Percentiles rank a stretch among this genome's conserved stretches.
These are phyloP conservation scores for Solanum microdontum DNA, from an alignment of 257 asterid genomes.

Conservation along the genomic window DNA sequence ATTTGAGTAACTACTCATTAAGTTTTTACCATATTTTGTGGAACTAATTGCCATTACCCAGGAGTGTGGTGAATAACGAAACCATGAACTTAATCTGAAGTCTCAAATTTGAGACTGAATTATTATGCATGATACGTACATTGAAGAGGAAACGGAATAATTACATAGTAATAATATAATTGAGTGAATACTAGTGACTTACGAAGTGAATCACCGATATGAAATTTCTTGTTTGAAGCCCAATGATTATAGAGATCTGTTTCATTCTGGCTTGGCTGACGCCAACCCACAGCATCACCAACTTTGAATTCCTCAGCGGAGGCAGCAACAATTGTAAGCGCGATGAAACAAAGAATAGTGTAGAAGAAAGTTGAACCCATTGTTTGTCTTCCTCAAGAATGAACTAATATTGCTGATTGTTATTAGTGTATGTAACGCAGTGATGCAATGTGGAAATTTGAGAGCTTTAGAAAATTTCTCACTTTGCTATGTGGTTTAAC, in stretches of 20 bases:
- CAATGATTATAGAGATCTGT: slow-evolving; percentile 39
- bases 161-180: background rate
- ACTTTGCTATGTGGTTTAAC: background rate
- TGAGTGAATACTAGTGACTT: slow-evolving; percentile 6
- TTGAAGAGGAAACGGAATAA: background rate
- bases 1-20: background rate
- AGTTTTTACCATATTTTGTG: background rate
- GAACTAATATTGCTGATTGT: background rate
- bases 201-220: slow-evolving; percentile 63
- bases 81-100: background rate
- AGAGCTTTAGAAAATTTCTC: background rate
- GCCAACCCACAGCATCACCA: slow-evolving; percentile 55
- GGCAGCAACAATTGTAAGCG: slow-evolving; percentile 9
- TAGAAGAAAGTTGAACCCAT: slow-evolving; percentile 13
- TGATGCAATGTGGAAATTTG: background rate
- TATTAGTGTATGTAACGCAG: background rate
- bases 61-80: background rate
- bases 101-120: background rate
- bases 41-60: background rate
- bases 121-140: background rate
- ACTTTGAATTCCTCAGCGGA: slow-evolving; percentile 57
- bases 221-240: slow-evolving; percentile 40
- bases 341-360: background rate
- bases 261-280: slow-evolving; percentile 26
- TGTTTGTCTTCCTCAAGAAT: background rate